These are phyloP conservation scores for Eucalyptus tenuipes DNA, from an alignment of 345 rosid genomes.

Conservation along the genomic window DNA sequence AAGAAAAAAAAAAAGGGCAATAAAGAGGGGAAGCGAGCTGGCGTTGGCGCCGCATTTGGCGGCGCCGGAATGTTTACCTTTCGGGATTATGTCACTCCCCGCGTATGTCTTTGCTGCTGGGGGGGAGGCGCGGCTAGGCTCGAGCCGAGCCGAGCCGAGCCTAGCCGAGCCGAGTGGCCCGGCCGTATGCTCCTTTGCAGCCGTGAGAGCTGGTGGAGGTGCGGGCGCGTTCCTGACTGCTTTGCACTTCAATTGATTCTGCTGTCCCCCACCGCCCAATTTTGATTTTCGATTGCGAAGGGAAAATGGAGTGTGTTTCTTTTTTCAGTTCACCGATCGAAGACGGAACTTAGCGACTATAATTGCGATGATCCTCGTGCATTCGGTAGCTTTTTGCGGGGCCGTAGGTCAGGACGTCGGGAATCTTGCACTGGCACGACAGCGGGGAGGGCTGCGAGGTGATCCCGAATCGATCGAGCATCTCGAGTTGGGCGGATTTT, in stretches of 20 bases:
- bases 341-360: neutral
- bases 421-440: neutral
- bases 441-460: no score
- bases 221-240: neutral
- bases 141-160: neutral
- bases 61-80: neutral
- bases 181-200: neutral
- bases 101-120: neutral
- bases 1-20: accelerated
- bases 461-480: neutral
- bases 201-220: neutral
- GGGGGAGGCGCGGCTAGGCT: neutral
- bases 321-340: neutral
- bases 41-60: neutral
- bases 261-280: neutral
- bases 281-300: neutral
- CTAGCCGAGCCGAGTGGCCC: neutral
- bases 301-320: neutral
- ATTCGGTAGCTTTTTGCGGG: neutral
- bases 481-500: neutral
- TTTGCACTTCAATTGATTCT: neutral
- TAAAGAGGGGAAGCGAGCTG: neutral
- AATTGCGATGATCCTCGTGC: neutral
- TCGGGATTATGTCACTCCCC: neutral
- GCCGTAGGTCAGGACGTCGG: neutral